Conservation (phyloP, 495 filamentous ascomycete genomes). For the Thozetella sp. region DNA sequence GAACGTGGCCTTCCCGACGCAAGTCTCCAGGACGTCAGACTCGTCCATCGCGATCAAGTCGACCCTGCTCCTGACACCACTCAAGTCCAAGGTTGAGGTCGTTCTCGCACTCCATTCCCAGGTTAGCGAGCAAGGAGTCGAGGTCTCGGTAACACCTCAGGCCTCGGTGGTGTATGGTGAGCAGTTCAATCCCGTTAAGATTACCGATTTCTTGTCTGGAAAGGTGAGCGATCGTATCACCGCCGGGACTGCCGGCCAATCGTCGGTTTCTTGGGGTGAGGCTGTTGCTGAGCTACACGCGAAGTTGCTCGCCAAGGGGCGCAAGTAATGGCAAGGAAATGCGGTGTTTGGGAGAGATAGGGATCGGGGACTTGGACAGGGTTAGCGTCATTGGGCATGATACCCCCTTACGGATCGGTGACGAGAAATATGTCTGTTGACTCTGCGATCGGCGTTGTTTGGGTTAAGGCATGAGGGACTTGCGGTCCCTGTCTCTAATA, state of each 20-base stretch:
- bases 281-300: conserved; percentile 57
- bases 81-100: conserved; percentile 64
- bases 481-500: too few relatives aligned
- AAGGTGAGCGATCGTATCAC: conserved; percentile 40
- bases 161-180: conserved; percentile 69
- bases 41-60: conserved; percentile 53
- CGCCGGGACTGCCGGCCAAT: conserved; percentile 27
- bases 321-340: conserved; percentile 42
- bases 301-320: conserved; percentile 55
- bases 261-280: conserved; percentile 51
- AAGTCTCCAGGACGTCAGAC: conserved; percentile 54
- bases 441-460: neutral
- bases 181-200: conserved; percentile 62
- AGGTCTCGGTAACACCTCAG: conserved; percentile 42
- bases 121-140: conserved; percentile 30
- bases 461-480: neutral
- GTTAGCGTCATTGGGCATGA: neutral
- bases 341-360: neutral
- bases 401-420: neutral
- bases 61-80: conserved; percentile 54
- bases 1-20: conserved; percentile 53
- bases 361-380: neutral
- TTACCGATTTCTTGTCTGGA: conserved; percentile 57
- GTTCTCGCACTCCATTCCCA: conserved; percentile 34
- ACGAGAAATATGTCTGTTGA: neutral